Evolutionary conservation across 1,284 basidiomycete genomes (phyloP), one percentile per base, ranked within the genome.

Genomic region (Moesziomyces antarcticus): DNA sequence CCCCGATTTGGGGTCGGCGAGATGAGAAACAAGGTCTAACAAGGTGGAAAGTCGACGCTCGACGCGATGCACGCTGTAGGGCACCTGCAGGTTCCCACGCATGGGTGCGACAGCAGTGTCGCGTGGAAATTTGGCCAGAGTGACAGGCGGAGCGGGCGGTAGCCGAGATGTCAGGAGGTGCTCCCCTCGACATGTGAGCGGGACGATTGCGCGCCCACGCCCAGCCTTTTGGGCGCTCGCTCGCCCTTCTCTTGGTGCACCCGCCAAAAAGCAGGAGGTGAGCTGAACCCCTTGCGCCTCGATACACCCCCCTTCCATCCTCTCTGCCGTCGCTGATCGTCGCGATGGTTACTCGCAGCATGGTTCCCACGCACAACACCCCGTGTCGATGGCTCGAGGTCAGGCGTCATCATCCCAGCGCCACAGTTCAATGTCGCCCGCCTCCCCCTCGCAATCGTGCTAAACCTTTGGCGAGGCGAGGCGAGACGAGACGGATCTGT

Each of bases 151-250:
- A 3, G 30, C 30, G n/a, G 1, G 11, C 14, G 22, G 0, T 65
- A 65, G 51, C 47, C 62, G 62, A 65, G 56, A 49, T 65, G 62
- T 65, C 62, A 65, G 62, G 62, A 65, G 62, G 55, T 51, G 56
- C 59, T 33, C 30, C 43, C 22, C 47, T 54, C 41, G 21, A 25
- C 44, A 18, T 46, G 20, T 25, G 20, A 22, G 22, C 21, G 20
- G 43, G 43, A 7, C 13, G 22, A 2, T 8, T 27, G 43, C 20
- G 21, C 43, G 10, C 43, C 14, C 22, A 21, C 43, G 10, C 43
- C 14, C 22, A 21, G 14, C 22, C 20, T 13, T 13, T 45, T 24
- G 20, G 20, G 43, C 43, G 25, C n/a, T 24, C 13, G 13, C 16
- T 35, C 33, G 35, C 35, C 35, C 13, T 1, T 14, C 35, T 35